phyloP scores from a whole-genome alignment of 352 stramenopile genomes.

The Phytophthora crassamura region DNA sequence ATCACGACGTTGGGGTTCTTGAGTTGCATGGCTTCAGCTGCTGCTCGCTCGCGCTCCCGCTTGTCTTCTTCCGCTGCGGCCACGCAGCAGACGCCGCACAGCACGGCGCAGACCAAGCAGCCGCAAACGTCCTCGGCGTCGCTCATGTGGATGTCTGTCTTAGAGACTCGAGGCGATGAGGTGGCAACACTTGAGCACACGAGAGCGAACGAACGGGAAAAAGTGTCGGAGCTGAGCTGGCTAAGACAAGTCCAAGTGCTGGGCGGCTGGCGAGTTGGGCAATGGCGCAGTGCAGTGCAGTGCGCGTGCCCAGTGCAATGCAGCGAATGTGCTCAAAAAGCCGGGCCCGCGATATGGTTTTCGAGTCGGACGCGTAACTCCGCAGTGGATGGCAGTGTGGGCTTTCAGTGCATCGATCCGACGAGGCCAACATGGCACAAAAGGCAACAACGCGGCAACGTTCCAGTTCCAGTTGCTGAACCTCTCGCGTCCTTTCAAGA shows the following conservation, averaged over 20 bases:
- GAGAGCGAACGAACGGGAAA: too few species aligned
- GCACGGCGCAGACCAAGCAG: conserved; percentile 69
- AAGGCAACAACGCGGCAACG: background rate
- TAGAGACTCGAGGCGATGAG: too few species aligned
- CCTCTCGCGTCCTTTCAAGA: conserved; percentile 31
- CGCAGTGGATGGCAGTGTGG: background rate
- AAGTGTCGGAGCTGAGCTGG: too few species aligned
- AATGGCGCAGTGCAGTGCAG: conserved; percentile 21
- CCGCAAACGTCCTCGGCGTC: conserved; percentile 80
- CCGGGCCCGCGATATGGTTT: conserved; percentile 25
- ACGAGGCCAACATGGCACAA: conserved; percentile 10
- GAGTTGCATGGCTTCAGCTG: conserved; percentile 40
- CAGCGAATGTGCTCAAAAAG: conserved; percentile 5
- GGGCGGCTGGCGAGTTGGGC: conserved; percentile 7
- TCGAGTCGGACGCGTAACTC: conserved; percentile 29
- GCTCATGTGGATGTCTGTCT: conserved; percentile 55
- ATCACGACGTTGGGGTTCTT: conserved; percentile 63
- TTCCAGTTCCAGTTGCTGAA: conserved; percentile 29
- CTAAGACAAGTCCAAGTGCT: too few species aligned
- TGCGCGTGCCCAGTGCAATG: conserved; percentile 6
- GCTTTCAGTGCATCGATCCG: background rate
- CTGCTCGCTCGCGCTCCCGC: conserved; percentile 70
- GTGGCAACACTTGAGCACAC: too few species aligned
- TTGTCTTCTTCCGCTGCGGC: conserved; percentile 85
- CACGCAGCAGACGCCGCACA: conserved; percentile 81